Percentiles rank a stretch among this genome's conserved stretches.
phyloP scores from a whole-genome alignment of 306 rosid genomes.

The Begonia fuchsioides region DNA sequence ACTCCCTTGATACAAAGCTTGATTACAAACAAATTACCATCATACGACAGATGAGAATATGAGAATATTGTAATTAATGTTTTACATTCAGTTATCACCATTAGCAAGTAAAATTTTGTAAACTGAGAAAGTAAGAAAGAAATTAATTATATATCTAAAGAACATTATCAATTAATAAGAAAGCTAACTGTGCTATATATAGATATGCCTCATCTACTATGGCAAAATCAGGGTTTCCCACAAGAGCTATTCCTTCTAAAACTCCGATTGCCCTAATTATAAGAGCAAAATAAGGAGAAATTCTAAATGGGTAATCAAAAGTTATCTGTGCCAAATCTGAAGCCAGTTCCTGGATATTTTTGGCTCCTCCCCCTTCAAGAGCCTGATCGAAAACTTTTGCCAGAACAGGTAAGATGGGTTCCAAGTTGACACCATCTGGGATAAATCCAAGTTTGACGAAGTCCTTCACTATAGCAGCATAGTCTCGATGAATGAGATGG shows the following conservation, averaged over 20 bases:
- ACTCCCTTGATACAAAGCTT: too few relatives aligned
- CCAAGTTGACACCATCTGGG: constrained; percentile 87
- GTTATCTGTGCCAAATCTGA: constrained; percentile 96
- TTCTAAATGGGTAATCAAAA: constrained; percentile 94
- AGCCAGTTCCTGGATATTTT: constrained; percentile 94
- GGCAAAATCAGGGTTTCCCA: constrained; percentile 95
- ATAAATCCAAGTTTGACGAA: constrained; percentile 86
- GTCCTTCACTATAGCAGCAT: constrained; percentile 86
- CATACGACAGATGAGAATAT: too few relatives aligned
- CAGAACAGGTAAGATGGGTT: constrained; percentile 90
- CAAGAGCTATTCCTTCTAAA: constrained; percentile 90
- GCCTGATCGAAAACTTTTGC: constrained; percentile 99
- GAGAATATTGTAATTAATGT: too few relatives aligned
- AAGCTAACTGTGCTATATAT: constrained; percentile 84
- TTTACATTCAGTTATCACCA: too few relatives aligned
- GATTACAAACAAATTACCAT: too few relatives aligned
- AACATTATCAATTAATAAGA: too few relatives aligned
- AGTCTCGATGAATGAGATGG: constrained; percentile 95
- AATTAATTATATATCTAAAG: too few relatives aligned
- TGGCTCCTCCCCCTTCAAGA: constrained; percentile 98
- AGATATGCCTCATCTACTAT: constrained; percentile 98
- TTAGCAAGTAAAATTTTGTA: too few relatives aligned
- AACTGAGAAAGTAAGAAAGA: too few relatives aligned
- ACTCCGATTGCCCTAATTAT: constrained; percentile 98
- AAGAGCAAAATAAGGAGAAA: constrained; percentile 96